Percentiles rank a stretch among this genome's conserved stretches.
phyloP scores from a whole-genome alignment of 495 filamentous ascomycete species.

The Penicillium samsonianum region DNA sequence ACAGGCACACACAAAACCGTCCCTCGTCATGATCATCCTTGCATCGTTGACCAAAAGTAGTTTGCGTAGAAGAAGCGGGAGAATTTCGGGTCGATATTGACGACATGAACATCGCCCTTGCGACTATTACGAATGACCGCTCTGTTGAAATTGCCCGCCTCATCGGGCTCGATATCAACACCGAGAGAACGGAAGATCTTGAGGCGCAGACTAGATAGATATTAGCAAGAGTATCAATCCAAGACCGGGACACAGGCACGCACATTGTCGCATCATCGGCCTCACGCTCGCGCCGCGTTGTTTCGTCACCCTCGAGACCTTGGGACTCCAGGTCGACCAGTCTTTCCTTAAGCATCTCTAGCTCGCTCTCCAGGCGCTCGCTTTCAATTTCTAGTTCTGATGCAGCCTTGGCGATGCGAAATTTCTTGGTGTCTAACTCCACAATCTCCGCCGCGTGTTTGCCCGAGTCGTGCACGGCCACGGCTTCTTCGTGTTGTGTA shows the following conservation, averaged over 20 bases:
- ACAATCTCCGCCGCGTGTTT: slow-evolving; percentile 80
- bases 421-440: slow-evolving; percentile 89
- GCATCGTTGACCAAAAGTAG: slow-evolving; percentile 92
- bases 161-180: slow-evolving; percentile 83
- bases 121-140: slow-evolving; percentile 83
- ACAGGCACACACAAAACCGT: slow-evolving; percentile 1
- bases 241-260: slow-evolving; percentile 15
- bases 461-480: slow-evolving; percentile 67
- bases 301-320: slow-evolving; percentile 63
- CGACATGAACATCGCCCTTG: slow-evolving; percentile 90
- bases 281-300: slow-evolving; percentile 60
- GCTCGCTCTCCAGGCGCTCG: slow-evolving; percentile 79
- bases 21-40: slow-evolving; percentile 29
- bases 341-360: slow-evolving; percentile 71
- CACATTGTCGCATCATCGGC: slow-evolving; percentile 58
- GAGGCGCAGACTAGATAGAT: slow-evolving; percentile 64
- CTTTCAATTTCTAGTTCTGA: slow-evolving; percentile 89
- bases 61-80: slow-evolving; percentile 91
- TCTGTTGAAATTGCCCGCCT: slow-evolving; percentile 77
- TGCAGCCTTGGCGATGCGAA: slow-evolving; percentile 85
- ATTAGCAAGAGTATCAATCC: slow-evolving; percentile 17
- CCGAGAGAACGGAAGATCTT: slow-evolving; percentile 90
- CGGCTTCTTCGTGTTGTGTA: slow-evolving; percentile 69
- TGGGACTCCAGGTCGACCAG: slow-evolving; percentile 83
- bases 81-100: slow-evolving; percentile 92